Conservation (phyloP, 2,329 filamentous ascomycete genomes). For the Fusarium protoensiforme region DNA sequence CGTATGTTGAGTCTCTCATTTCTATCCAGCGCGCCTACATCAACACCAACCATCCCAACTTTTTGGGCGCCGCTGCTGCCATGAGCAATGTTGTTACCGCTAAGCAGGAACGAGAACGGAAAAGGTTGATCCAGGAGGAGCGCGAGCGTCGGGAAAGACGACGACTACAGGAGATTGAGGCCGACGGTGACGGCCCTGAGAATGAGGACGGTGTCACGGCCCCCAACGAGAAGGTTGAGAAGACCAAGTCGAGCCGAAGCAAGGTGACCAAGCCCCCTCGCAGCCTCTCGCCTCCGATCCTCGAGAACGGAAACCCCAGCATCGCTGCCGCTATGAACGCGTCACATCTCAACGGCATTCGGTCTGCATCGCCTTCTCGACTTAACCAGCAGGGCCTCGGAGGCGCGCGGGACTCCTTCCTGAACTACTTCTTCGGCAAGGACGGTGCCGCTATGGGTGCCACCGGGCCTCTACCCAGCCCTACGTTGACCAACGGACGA, state of each 20-base stretch:
- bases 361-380: slow-evolving; percentile 57
- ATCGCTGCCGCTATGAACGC: slow-evolving; percentile 68
- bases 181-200: slow-evolving; percentile 79
- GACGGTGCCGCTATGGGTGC: slow-evolving; percentile 68
- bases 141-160: slow-evolving; percentile 85
- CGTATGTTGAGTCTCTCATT: slow-evolving; percentile 95
- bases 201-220: slow-evolving; percentile 62
- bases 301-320: slow-evolving; percentile 71
- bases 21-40: slow-evolving; percentile 98
- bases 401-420: slow-evolving; percentile 85
- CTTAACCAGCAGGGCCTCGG: slow-evolving; percentile 70
- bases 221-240: slow-evolving; percentile 62
- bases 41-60: slow-evolving; percentile 99
- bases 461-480: slow-evolving; percentile 50
- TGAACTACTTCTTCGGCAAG: slow-evolving; percentile 99
- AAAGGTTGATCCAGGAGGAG: slow-evolving; percentile 82
- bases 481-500: slow-evolving; percentile 53
- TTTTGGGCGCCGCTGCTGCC: slow-evolving; percentile 93
- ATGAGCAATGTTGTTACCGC: slow-evolving; percentile 97
- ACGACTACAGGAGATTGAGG: slow-evolving; percentile 83
- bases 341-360: slow-evolving; percentile 62
- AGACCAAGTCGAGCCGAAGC: slow-evolving; percentile 51
- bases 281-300: slow-evolving; percentile 85
- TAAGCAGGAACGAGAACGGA: slow-evolving; percentile 94
- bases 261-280: slow-evolving; percentile 61